Conservation (phyloP, 2,329 filamentous ascomycete genomes). For the Orbilia brochopaga region DNA sequence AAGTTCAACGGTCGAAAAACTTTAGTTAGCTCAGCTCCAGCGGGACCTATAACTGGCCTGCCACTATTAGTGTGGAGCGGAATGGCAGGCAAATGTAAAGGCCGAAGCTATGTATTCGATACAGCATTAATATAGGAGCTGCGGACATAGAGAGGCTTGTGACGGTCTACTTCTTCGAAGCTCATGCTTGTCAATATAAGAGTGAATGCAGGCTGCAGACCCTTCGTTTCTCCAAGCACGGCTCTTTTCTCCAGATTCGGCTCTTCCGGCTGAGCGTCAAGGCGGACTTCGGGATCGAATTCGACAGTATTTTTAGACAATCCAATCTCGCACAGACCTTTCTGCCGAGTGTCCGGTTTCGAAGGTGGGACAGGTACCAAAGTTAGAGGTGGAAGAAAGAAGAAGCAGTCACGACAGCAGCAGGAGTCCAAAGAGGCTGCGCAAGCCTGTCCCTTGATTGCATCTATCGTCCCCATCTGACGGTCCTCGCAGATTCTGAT, state of each 20-base stretch:
- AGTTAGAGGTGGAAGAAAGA: neutral
- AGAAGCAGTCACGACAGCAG: neutral
- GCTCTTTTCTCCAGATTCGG: neutral
- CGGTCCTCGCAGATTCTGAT: constrained; percentile 2
- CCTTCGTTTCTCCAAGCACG: constrained; percentile 3
- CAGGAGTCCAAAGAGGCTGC: neutral
- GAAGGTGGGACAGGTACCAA: constrained; percentile 3
- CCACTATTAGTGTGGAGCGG: constrained; percentile 46
- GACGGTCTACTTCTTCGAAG: neutral
- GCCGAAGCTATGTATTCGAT: constrained; percentile 8
- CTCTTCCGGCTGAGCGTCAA: constrained; percentile 1
- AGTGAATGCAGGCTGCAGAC: constrained; percentile 1
- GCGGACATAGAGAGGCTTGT: constrained; percentile 1
- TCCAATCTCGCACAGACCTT: constrained; percentile 43
- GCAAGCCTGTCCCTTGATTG: constrained; percentile 7
- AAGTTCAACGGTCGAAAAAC: neutral
- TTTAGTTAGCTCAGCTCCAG: constrained; percentile 22
- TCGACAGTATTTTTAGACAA: constrained; percentile 7
- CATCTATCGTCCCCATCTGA: constrained; percentile 5
- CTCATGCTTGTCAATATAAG: constrained; percentile 1
- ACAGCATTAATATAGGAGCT: constrained; percentile 7
- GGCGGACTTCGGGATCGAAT: constrained; percentile 6
- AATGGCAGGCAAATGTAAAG: constrained; percentile 25
- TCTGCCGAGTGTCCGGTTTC: constrained; percentile 20
- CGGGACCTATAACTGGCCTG: constrained; percentile 34